These are phyloP conservation scores for Aspergillus cavernicola DNA, from an alignment of 495 filamentous ascomycete genomes.

Conservation along the genomic window DNA sequence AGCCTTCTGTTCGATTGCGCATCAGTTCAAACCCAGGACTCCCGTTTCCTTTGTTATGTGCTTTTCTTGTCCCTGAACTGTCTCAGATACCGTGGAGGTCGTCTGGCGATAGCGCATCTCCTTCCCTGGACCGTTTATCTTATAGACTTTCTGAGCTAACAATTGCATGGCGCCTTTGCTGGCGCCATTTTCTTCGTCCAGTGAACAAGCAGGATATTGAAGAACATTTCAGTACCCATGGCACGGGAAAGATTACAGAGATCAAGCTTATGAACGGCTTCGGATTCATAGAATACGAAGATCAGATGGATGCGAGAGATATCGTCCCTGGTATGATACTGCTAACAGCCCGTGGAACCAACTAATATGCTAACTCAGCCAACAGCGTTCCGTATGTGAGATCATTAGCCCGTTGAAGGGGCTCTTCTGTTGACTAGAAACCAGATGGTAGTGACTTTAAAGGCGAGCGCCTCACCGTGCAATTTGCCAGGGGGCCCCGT, in stretches of 20 bases:
- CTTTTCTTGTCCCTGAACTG: conserved; percentile 2
- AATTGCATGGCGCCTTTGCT: conserved; percentile 21
- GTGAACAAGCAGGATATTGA: conserved; percentile 96
- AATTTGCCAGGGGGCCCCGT: conserved; percentile 93
- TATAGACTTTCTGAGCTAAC: conserved; percentile 22
- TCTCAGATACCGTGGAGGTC: conserved; percentile 16
- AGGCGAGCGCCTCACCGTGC: conserved; percentile 92
- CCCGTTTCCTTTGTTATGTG: conserved; percentile 7
- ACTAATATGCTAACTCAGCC: conserved; percentile 17
- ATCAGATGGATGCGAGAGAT: conserved; percentile 93
- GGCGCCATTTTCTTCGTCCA: conserved; percentile 38
- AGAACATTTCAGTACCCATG: conserved; percentile 91
- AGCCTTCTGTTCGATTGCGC: background rate
- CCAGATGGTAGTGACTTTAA: conserved; percentile 97
- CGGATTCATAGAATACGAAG: conserved; percentile 98
- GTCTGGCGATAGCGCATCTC: conserved; percentile 16
- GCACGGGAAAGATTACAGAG: conserved; percentile 93
- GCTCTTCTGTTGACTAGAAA: conserved; percentile 17
- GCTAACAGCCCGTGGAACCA: background rate
- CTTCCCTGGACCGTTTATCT: conserved; percentile 20
- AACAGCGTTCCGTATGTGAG: conserved; percentile 52
- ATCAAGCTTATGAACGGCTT: conserved; percentile 99
- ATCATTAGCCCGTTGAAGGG: conserved; percentile 10
- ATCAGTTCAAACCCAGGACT: background rate
- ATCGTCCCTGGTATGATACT: conserved; percentile 81